A percentile compares a stretch with the other conserved stretches of the same genome.
These are phyloP conservation scores for Phallus indusiatus DNA, from an alignment of 768 basidiomycete genomes.

Conservation along the genomic window DNA sequence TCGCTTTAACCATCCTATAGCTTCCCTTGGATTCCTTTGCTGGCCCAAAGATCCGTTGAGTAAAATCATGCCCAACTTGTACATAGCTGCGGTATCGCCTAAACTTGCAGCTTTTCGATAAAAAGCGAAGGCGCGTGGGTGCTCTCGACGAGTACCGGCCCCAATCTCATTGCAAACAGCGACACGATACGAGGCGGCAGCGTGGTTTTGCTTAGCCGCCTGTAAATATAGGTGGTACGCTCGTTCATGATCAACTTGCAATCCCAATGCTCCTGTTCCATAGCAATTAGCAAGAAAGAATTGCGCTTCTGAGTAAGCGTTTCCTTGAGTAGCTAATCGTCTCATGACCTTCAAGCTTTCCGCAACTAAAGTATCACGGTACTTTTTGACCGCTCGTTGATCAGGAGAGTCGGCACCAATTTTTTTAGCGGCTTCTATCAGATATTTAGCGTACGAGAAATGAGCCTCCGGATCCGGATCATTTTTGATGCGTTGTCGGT, in stretches of 20 bases:
- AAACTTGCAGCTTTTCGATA: slow-evolving; percentile 95
- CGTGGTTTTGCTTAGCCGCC: slow-evolving; percentile 94
- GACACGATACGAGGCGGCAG: slow-evolving; percentile 90
- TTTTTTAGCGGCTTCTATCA: slow-evolving; percentile 96
- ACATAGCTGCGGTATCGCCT: slow-evolving; percentile 98
- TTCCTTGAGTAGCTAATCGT: slow-evolving; percentile 83
- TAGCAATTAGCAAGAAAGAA: slow-evolving; percentile 98
- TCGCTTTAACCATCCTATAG: slow-evolving; percentile 86
- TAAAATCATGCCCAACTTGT: slow-evolving; percentile 98
- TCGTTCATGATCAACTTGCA: slow-evolving; percentile 94
- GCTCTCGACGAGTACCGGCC: slow-evolving; percentile 86
- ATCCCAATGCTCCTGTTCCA: slow-evolving; percentile 90
- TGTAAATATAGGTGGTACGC: slow-evolving; percentile 96
- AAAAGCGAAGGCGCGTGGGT: slow-evolving; percentile 82
- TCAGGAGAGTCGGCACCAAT: slow-evolving; percentile 66
- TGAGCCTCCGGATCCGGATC: slow-evolving; percentile 98
- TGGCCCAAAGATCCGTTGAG: slow-evolving; percentile 78
- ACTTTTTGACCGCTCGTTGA: slow-evolving; percentile 80
- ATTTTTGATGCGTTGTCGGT: slow-evolving; percentile 91
- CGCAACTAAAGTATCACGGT: slow-evolving; percentile 74
- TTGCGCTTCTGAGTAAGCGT: slow-evolving; percentile 92
- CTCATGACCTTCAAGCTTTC: slow-evolving; percentile 92
- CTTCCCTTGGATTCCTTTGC: slow-evolving; percentile 80
- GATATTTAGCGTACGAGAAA: slow-evolving; percentile 96
- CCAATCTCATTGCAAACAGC: slow-evolving; percentile 99